Percentiles rank a stretch among this genome's conserved stretches.
Conservation (phyloP, 176 grass and related monocot species). For the Puccinellia tenuiflora region DNA sequence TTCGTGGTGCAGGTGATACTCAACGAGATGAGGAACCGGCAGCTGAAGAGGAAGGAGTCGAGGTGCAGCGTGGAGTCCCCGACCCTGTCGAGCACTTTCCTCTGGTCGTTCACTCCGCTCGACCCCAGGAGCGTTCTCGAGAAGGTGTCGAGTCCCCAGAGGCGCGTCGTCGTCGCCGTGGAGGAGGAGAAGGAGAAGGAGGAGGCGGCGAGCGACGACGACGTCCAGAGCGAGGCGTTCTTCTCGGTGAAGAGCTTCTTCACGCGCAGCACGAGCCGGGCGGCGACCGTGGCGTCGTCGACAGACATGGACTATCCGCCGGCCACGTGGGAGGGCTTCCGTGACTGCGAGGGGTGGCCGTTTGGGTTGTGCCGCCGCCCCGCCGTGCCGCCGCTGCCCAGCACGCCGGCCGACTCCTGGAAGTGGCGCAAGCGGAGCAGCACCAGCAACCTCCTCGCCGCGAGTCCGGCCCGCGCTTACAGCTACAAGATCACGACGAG, state of each 20-base stretch:
- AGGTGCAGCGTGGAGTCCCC: conserved; percentile 29
- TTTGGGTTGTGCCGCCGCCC: conserved; percentile 76
- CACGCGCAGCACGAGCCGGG: conserved; percentile 63
- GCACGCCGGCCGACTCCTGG: conserved; percentile 74
- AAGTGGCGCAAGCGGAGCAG: conserved; percentile 64
- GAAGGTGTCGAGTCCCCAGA: conserved; percentile 7
- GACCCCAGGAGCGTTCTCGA: conserved; percentile 25
- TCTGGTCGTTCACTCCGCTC: conserved; percentile 44
- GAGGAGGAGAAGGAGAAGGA: conserved; percentile 12
- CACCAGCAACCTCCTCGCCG: conserved; percentile 20
- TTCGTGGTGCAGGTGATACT: conserved; percentile 51
- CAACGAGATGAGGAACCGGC: conserved; percentile 70
- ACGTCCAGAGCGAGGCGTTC: conserved; percentile 73
- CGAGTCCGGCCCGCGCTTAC: conserved; percentile 24
- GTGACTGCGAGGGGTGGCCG: conserved; percentile 83
- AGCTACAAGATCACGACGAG: neutral
- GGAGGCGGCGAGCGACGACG: conserved; percentile 12
- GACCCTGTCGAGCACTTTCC: conserved; percentile 23
- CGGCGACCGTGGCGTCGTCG: conserved; percentile 40
- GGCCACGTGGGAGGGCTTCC: conserved; percentile 47
- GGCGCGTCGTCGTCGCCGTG: neutral
- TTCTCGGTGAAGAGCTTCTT: conserved; percentile 90
- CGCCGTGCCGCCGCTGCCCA: conserved; percentile 66
- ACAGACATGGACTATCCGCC: conserved; percentile 29
- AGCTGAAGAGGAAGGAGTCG: conserved; percentile 43